phyloP scores from a whole-genome alignment of 495 filamentous ascomycete genomes.

The Penicillium dipodomyicola region DNA sequence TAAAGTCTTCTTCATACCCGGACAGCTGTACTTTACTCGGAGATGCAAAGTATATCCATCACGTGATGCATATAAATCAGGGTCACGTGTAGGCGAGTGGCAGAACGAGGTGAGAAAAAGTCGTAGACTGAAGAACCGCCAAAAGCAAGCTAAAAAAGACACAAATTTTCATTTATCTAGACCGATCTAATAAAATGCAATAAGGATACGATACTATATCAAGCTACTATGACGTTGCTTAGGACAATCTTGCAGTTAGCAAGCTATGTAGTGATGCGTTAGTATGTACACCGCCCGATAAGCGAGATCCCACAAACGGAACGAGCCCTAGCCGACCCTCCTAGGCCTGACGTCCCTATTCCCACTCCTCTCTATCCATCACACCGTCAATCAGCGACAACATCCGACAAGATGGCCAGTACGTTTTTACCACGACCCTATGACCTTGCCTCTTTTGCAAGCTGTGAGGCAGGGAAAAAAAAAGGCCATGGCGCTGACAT shows the following conservation, averaged over 20 bases:
- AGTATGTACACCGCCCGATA: conserved; percentile 39
- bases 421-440: conserved; percentile 27
- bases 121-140: not conserved
- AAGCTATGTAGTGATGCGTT: not conserved
- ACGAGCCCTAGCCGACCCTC: conserved; percentile 43
- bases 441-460: conserved; percentile 7
- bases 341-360: conserved; percentile 27
- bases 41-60: not conserved
- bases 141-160: not conserved
- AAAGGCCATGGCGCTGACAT: conserved; percentile 28
- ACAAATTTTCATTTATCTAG: not conserved
- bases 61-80: not conserved
- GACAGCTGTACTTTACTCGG: not conserved
- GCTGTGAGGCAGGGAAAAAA: conserved; percentile 11
- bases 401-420: conserved; percentile 55
- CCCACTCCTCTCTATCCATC: conserved; percentile 31
- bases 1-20: not conserved
- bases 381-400: conserved; percentile 41
- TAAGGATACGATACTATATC: not conserved
- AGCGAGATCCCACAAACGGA: conserved; percentile 49
- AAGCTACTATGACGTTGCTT: not conserved
- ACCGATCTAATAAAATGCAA: not conserved
- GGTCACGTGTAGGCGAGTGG: conserved; percentile 11
- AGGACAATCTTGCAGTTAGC: not conserved
- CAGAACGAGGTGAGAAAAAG: conserved; percentile 4